Base-by-base conservation (phyloP, 2,329 filamentous ascomycete genomes). In the Akanthomyces lecanii region DNA sequence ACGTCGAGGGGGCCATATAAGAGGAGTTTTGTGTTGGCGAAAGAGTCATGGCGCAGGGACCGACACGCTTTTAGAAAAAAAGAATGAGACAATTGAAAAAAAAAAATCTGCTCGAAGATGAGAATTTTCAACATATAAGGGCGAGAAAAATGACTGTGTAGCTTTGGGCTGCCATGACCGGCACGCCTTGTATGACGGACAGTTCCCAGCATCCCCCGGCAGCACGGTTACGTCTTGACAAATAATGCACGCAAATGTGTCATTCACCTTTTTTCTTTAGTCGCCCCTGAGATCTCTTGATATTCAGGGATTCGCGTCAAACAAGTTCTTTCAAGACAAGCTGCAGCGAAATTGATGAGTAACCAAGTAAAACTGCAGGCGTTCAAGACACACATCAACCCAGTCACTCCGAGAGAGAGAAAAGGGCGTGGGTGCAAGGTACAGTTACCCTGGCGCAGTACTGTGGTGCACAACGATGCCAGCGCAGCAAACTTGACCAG, bases 401-500 rank as follows among this genome's bases (percentile, higher is more conserved):
- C 18, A 36, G 16, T 6, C 18, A 33, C 12, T 52, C 25, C 50
- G 33, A 36, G 2, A 52, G 48, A 25, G 14, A 55, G 38, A n/a
- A n/a, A 18, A 44, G 25, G 52, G 21, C 14, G 16, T 3, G 10
- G 21, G 16, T 55, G 52, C 52, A 55, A 57, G 54, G 25, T 57
- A 47, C 54, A 33, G 12, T 18, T 45, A 51, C 36, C 30, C 40
- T 50, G 56, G 16, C 21, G 21, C 55, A 30, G 4, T 30, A 7
- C 33, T 10, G 33, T 36, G 53, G 18, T 12, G 33, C 25, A 36
- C 42, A 36, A 30, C 38, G 45, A 50, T 59, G 57, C 57, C 57
- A 60, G 47, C 57, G 57, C 57, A 60, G 57, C 57, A 44, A 60
- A 52, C 42, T 18, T n/a, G 33, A 21, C 40, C 38, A 55, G 36